Percentiles rank a stretch among this genome's conserved stretches.
These are phyloP conservation scores for Phylloporus sp. DNA, from an alignment of 768 basidiomycete species.

Conservation along the genomic window DNA sequence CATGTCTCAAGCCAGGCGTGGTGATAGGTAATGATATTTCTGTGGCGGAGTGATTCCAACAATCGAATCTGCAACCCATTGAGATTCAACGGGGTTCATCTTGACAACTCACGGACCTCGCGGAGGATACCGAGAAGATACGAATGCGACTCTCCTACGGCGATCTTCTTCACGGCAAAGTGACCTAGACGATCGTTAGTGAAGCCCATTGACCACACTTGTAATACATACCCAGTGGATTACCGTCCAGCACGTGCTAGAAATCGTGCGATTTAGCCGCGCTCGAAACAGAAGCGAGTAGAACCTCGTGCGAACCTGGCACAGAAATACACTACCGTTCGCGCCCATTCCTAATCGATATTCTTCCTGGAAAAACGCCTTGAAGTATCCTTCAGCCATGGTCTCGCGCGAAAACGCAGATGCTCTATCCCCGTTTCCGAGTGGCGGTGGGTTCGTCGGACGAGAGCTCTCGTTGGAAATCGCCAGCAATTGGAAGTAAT, in stretches of 20 bases:
- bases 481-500: constrained; percentile 78
- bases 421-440: constrained; percentile 6
- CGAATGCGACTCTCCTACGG: constrained; percentile 84
- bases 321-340: constrained; percentile 85
- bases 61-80: constrained; percentile 57
- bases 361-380: constrained; percentile 89
- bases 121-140: constrained; percentile 79
- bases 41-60: constrained; percentile 81
- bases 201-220: neutral
- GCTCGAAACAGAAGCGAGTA: neutral
- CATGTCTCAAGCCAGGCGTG: constrained; percentile 89
- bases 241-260: constrained; percentile 84
- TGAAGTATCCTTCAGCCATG: constrained; percentile 92
- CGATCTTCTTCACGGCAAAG: constrained; percentile 96
- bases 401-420: constrained; percentile 57
- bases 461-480: constrained; percentile 61
- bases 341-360: constrained; percentile 91
- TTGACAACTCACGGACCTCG: constrained; percentile 44
- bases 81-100: neutral
- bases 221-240: constrained; percentile 56
- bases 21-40: constrained; percentile 93
- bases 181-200: constrained; percentile 43
- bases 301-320: constrained; percentile 53
- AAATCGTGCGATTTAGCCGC: constrained; percentile 1
- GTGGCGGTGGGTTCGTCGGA: constrained; percentile 46